These are phyloP conservation scores for Metroxylon sagu DNA, from an alignment of 176 grass and related monocot genomes.

Conservation along the genomic window DNA sequence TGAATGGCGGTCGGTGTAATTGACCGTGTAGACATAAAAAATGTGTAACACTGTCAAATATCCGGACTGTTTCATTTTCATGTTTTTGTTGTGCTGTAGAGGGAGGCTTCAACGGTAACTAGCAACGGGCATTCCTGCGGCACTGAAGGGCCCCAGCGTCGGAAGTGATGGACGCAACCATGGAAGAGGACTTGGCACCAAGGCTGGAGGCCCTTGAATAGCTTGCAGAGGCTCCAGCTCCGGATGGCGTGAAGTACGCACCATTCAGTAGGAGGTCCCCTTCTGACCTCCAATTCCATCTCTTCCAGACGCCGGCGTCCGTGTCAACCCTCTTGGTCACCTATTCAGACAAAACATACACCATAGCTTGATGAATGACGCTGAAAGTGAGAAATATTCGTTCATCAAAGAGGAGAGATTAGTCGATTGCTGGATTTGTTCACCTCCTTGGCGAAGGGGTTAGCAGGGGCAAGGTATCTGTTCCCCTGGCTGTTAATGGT, in stretches of 20 bases:
- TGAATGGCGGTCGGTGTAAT: not conserved
- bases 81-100: too few relatives aligned
- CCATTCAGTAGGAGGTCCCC: constrained; percentile 18
- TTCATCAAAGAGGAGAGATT: too few relatives aligned
- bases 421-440: too few relatives aligned
- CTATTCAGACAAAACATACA: not conserved
- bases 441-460: constrained; percentile 39
- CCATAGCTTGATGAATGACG: too few relatives aligned
- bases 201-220: constrained; percentile 20
- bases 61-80: not conserved
- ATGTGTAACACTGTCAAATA: constrained; percentile 2
- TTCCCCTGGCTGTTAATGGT: constrained; percentile 50
- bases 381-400: too few relatives aligned
- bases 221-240: constrained; percentile 10
- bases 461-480: constrained; percentile 25
- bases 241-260: constrained; percentile 17
- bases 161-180: constrained; percentile 12
- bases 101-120: not conserved
- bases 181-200: constrained; percentile 19
- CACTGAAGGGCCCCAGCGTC: constrained; percentile 5
- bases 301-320: not conserved
- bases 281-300: constrained; percentile 21
- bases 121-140: constrained; percentile 2
- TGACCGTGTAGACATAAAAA: not conserved
- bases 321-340: constrained; percentile 19